Evolutionary conservation across 352 stramenopile genomes (phyloP), one percentile per base, ranked within the genome.

Genomic region (Pythium rhizo-oryzae): DNA sequence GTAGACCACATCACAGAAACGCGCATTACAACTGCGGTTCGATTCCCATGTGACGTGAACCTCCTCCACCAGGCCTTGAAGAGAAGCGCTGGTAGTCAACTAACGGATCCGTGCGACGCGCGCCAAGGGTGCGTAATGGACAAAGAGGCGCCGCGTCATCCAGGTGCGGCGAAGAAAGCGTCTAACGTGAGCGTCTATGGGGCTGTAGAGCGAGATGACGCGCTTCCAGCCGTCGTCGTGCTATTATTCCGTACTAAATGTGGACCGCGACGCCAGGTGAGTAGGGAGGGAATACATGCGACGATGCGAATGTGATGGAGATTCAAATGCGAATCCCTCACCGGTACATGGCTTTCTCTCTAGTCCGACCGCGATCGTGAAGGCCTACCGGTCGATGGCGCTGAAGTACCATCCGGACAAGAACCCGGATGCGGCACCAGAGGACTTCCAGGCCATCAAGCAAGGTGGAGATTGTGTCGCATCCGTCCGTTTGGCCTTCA

Each of bases 381-480:
- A 93, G 54, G 93, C 96, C 6, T 99, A 99, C 75, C 96, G 97
- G 55, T 85, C 85, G 52, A 81, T 98, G 60, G 92, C 89, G 64
- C 82, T 98, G 30, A 91, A 97, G 77, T 91, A 97, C n/a, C 96
- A 99, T 63, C 97, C 97, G 3, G 97, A 99, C 78, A 99, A 99
- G 80, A 99, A 99, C 75, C 92, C 87, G 15, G 87, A 85, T 46
- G 90, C 87, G 2, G 79, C 91, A 47, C 85, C 89, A 0, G 85
- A 97, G 69, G 82, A 97, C 58, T 99, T 99, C 74, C 85, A 93
- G 65, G 72, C 80, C 4, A 89, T 93, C 47, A 88, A 76, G 11
- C 74, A 91, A 74, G 80, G 77, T 81, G 21, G 18, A 59, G 41
- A 47, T 16, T 18, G 37, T 3, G 37, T 2, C 37, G 4, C 37